A percentile compares a stretch with the other conserved stretches of the same genome.
Evolutionary conservation across 805 yeast species (phyloP).

Genomic region (Spathaspora girioi): DNA sequence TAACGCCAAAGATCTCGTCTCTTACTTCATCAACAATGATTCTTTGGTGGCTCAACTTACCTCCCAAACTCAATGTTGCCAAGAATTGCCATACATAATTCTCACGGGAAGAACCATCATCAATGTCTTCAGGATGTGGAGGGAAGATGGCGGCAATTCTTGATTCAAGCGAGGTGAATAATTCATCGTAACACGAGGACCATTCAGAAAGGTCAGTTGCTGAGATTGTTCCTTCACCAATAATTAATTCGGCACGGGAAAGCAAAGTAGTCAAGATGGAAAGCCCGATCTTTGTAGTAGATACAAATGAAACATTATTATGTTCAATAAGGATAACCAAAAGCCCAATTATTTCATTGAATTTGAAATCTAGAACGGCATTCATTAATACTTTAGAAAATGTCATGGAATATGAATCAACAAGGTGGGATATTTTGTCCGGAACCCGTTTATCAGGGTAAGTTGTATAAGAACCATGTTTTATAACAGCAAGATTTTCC

Average conservation of each 20-base stretch:
- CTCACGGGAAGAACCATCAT: constrained; percentile 56
- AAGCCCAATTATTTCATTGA: constrained; percentile 74
- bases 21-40: constrained; percentile 91
- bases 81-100: constrained; percentile 92
- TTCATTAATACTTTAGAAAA: constrained; percentile 82
- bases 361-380: constrained; percentile 75
- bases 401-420: constrained; percentile 75
- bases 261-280: constrained; percentile 85
- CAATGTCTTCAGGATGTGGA: constrained; percentile 47
- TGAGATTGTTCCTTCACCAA: constrained; percentile 67
- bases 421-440: constrained; percentile 47
- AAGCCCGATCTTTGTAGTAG: constrained; percentile 74
- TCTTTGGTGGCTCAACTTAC: constrained; percentile 86
- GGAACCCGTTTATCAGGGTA: constrained; percentile 52
- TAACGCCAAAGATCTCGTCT: constrained; percentile 86
- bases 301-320: constrained; percentile 66
- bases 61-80: constrained; percentile 90
- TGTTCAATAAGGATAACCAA: constrained; percentile 66
- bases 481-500: constrained; percentile 72
- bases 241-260: constrained; percentile 87
- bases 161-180: constrained; percentile 77
- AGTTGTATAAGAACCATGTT: constrained; percentile 74
- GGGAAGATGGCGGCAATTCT: constrained; percentile 80
- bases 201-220: constrained; percentile 63
- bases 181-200: constrained; percentile 76